Evolutionary conservation across 306 rosid species (phyloP), one percentile per base, ranked within the genome.

Genomic region (Trichosanthes truncata): DNA sequence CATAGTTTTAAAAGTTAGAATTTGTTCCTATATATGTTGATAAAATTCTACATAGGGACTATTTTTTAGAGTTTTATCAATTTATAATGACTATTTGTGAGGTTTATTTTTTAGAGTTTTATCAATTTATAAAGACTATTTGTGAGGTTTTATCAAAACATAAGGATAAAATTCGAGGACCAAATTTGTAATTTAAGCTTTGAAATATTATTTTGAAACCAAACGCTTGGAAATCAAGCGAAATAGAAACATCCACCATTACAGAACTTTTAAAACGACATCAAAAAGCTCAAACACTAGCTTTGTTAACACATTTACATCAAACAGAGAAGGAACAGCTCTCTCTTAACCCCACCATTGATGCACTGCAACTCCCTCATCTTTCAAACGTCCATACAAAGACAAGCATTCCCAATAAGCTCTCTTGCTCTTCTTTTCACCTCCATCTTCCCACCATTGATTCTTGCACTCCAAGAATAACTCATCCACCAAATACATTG

Each of bases 361-460:
- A 79, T 92, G 92, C 4, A 89, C 92, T 33, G 89, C 92, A 83
- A 89, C 90, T 79, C 97, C 97, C 29, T 84, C 86, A 77, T 90
- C 94, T 78, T 78, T 89, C 18, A 92, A 79, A 82, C 81, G 89
- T 80, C 89, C 97, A 85, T 89, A 89, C 86, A 92, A 83, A 74
- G 88, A 86, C 69, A 90, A 76, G 68, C 93, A 90, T 73, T 89
- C 91, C 94, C 94, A 89, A 79, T 87, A 90, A 36, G 90, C 89
- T 78, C 89, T 92, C 36, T 79, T 82, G 61, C 82, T 46, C 67
- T 82, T 81, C 35, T 40, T 61, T 26, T 26, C 74, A 84, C 78
- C 78, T 73, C 81, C 86, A 41, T 20, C 79, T 40, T 84, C 78
- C 97, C 91, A 92, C 93, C 94, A 87, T 20, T 86, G 83, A 20